A percentile compares a stretch with the other conserved stretches of the same genome.
Evolutionary conservation across 768 basidiomycete species (phyloP).

Genomic region (Leucosporidium creatinivorum): DNA sequence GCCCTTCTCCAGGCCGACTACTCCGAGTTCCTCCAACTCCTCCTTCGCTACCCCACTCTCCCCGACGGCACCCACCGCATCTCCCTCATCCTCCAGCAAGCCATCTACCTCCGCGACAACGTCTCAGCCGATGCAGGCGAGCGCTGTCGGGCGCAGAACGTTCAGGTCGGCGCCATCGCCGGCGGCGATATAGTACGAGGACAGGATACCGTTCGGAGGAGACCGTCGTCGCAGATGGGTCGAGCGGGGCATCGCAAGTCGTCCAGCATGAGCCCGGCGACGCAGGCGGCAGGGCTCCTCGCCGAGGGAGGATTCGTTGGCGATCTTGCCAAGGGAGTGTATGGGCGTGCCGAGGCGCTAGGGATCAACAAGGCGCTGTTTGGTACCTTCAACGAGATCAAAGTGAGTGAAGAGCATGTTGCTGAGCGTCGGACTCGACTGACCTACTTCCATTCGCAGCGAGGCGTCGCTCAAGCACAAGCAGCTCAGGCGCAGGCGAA

Average conservation of each 20-base stretch:
- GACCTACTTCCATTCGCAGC: not conserved
- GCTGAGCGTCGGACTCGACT: not conserved
- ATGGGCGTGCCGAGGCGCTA: conserved; percentile 33
- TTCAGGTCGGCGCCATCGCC: conserved; percentile 4
- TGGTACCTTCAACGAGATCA: conserved; percentile 30
- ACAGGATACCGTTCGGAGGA: not conserved
- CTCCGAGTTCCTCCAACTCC: conserved; percentile 68
- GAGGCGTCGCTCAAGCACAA: conserved; percentile 1
- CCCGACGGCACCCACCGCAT: conserved; percentile 48
- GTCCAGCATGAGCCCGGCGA: not conserved
- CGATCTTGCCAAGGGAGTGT: conserved; percentile 33
- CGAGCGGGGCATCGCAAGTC: conserved; percentile 7
- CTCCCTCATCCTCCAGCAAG: conserved; percentile 71
- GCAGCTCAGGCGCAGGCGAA: conserved; percentile 21
- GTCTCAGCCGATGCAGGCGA: conserved; percentile 16
- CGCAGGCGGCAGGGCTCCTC: conserved; percentile 3
- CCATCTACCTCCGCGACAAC: conserved; percentile 48
- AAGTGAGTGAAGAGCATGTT: conserved; percentile 1
- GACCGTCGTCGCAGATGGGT: not conserved
- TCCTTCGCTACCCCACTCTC: conserved; percentile 75
- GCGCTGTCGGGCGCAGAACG: conserved; percentile 25
- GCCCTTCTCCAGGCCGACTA: conserved; percentile 58
- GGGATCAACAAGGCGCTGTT: conserved; percentile 36
- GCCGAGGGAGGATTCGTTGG: conserved; percentile 13
- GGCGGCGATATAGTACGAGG: conserved; percentile 8